Conservation (phyloP, 306 rosid genomes). For the Malus asiatica region DNA sequence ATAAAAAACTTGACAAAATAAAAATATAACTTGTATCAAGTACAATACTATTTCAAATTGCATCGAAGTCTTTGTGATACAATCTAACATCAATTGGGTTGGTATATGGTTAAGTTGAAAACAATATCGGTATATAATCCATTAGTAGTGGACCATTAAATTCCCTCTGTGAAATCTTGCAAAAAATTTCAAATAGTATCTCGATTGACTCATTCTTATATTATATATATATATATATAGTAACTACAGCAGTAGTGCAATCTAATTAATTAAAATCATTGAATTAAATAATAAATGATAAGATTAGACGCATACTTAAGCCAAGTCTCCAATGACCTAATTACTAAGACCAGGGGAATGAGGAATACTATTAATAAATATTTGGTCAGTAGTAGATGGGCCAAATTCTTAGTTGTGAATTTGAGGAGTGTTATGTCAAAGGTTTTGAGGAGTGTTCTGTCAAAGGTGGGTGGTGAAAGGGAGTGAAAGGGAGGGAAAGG, state of each 20-base stretch:
- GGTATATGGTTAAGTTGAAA: too few relatives aligned
- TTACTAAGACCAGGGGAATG: neutral
- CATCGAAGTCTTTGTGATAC: too few relatives aligned
- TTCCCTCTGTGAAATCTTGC: neutral
- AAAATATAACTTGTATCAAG: neutral
- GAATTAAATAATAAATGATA: neutral
- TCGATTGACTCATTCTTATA: neutral
- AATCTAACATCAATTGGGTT: too few relatives aligned
- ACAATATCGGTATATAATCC: too few relatives aligned
- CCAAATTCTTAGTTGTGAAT: constrained; percentile 3
- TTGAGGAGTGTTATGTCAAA: constrained; percentile 52
- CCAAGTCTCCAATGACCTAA: neutral
- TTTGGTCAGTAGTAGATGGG: neutral
- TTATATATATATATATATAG: neutral
- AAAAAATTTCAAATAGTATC: neutral
- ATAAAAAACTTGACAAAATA: too few relatives aligned
- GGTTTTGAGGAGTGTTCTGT: constrained; percentile 49
- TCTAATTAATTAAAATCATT: neutral
- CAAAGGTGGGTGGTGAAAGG: constrained; percentile 80
- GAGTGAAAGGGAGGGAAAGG: constrained; percentile 49
- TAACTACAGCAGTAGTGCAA: neutral
- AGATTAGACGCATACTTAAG: neutral
- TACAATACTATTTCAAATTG: too few relatives aligned
- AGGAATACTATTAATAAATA: neutral
- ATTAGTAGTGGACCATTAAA: too few relatives aligned